Evolutionary conservation across 2,329 filamentous ascomycete species (phyloP).

Genomic region (Phialocephala sp.): DNA sequence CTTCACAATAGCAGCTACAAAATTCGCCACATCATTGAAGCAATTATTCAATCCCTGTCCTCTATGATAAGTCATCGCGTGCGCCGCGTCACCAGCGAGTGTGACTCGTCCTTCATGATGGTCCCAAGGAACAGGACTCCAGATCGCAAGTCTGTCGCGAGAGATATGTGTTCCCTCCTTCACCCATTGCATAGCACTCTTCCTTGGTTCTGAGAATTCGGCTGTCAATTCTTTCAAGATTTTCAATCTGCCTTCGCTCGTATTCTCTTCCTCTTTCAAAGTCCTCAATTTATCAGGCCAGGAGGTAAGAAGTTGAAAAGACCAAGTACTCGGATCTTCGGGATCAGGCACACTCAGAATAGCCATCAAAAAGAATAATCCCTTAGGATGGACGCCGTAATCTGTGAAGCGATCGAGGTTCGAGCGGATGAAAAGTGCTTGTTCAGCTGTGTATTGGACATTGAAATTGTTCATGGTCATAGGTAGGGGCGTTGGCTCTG

Average conservation of each 20-base stretch:
- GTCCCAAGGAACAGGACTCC: neutral
- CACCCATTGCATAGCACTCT: neutral
- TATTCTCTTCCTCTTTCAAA: conserved; percentile 2
- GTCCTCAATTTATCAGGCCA: neutral
- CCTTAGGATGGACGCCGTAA: conserved; percentile 1
- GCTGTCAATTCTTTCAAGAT: neutral
- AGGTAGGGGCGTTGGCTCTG: neutral
- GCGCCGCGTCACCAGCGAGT: neutral
- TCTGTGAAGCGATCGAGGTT: neutral
- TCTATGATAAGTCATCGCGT: conserved; percentile 4
- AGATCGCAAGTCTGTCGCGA: neutral
- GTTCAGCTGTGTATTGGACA: neutral
- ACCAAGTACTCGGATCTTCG: neutral
- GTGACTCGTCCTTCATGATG: neutral
- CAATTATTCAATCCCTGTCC: neutral
- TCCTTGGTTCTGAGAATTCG: neutral
- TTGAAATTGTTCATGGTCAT: conserved; percentile 6
- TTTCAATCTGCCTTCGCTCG: neutral
- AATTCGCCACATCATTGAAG: neutral
- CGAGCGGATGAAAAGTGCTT: neutral
- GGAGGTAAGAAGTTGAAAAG: neutral
- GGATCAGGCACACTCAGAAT: neutral
- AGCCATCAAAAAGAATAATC: neutral
- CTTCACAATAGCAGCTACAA: neutral
- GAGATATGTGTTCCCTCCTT: neutral